phyloP scores from a whole-genome alignment of 305 asterid genomes.

The Solanum chacoense region DNA sequence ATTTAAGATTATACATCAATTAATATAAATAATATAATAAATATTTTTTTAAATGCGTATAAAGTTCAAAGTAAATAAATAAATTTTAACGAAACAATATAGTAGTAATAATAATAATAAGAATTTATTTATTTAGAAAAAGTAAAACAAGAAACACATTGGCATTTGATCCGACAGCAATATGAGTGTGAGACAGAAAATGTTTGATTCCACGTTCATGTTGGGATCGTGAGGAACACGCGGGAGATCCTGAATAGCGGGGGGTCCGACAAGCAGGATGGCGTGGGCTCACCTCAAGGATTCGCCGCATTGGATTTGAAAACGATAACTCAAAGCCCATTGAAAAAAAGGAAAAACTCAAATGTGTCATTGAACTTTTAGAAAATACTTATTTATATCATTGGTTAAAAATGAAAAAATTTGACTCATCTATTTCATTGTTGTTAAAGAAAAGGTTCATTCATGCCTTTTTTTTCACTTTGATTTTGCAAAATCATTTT shows the following conservation, averaged over 20 bases:
- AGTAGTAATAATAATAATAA: too few species aligned
- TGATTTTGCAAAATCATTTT: too few species aligned
- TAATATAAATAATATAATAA: too few species aligned
- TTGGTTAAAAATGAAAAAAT: too few species aligned
- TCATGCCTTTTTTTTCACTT: too few species aligned
- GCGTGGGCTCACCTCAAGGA: slow-evolving; percentile 10
- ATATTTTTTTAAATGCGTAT: too few species aligned
- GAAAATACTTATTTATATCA: rapidly evolving
- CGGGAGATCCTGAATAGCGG: not conserved
- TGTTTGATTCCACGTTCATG: not conserved
- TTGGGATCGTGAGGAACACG: not conserved
- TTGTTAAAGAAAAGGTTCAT: too few species aligned
- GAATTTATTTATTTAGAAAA: not conserved
- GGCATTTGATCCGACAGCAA: slow-evolving; percentile 6
- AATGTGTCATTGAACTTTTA: too few species aligned
- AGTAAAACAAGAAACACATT: not conserved
- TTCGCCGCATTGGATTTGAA: slow-evolving; percentile 1
- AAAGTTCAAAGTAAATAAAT: too few species aligned
- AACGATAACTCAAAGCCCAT: not conserved
- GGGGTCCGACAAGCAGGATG: not conserved
- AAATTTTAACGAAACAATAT: not conserved
- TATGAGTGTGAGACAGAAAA: not conserved
- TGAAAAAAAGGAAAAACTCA: not conserved
- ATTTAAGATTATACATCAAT: too few species aligned
- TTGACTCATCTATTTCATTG: too few species aligned